phyloP scores from a whole-genome alignment of 208 protist genomes.

The Porcisia deanei region DNA sequence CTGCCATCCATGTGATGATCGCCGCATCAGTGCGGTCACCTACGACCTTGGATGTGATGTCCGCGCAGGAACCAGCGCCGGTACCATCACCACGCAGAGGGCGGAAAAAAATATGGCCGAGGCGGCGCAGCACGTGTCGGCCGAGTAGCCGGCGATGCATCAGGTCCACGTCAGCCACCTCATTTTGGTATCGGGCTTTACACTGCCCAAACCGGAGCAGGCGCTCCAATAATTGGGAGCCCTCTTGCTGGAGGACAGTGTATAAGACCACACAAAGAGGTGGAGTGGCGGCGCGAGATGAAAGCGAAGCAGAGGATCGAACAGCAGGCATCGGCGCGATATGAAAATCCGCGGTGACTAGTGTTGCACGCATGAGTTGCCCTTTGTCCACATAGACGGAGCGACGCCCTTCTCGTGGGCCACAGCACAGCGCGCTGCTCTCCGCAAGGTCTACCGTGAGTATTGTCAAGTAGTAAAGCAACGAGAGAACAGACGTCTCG shows the following conservation, averaged over 20 bases:
- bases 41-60: not conserved
- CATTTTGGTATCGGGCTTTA: not conserved
- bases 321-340: not conserved
- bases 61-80: not conserved
- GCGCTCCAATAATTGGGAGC: conserved; percentile 18
- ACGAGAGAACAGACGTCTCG: not conserved
- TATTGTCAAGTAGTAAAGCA: conserved; percentile 5
- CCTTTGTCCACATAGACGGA: not conserved
- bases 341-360: not conserved
- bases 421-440: conserved; percentile 1
- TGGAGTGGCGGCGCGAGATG: not conserved
- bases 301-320: not conserved
- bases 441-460: conserved; percentile 4
- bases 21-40: conserved; percentile 15
- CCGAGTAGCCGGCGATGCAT: conserved; percentile 13
- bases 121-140: conserved; percentile 17
- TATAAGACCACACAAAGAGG: not conserved
- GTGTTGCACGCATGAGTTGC: not conserved
- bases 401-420: not conserved
- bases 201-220: conserved; percentile 6
- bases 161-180: not conserved
- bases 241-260: conserved; percentile 15
- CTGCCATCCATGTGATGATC: conserved; percentile 20
- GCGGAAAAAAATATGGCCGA: conserved; percentile 20
- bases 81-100: not conserved